Percentiles rank a stretch among this genome's conserved stretches.
Evolutionary conservation across 108 stramenopile species (phyloP).

Genomic region (Pseudonitzschia multistriata): DNA sequence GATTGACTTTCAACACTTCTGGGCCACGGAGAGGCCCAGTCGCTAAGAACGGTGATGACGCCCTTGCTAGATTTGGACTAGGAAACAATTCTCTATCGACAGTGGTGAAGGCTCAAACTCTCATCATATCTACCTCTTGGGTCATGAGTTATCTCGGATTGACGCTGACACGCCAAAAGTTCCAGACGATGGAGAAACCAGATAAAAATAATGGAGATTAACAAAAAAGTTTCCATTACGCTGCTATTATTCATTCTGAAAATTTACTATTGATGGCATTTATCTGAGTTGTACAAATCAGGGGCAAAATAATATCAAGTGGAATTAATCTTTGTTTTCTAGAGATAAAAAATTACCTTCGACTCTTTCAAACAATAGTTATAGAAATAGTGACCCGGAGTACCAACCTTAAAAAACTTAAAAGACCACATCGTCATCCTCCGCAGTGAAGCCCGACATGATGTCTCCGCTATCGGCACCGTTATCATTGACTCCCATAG

Average conservation of each 20-base stretch:
- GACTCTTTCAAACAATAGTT: background rate
- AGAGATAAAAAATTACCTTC: background rate
- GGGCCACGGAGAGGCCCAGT: constrained; percentile 81
- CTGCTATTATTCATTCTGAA: background rate
- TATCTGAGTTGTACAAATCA: too few species aligned
- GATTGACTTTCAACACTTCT: constrained; percentile 61
- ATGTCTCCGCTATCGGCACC: constrained; percentile 66
- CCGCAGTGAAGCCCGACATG: constrained; percentile 75
- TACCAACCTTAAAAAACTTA: constrained; percentile 40
- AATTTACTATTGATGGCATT: too few species aligned
- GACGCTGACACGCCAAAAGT: constrained; percentile 67
- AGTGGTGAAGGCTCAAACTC: constrained; percentile 59
- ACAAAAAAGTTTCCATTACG: background rate
- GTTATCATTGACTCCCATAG: constrained; percentile 19
- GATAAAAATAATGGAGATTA: background rate
- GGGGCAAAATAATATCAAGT: too few species aligned
- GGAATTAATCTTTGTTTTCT: too few species aligned
- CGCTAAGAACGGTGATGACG: constrained; percentile 74
- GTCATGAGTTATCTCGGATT: constrained; percentile 71
- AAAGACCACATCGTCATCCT: constrained; percentile 85
- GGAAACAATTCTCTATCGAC: constrained; percentile 48
- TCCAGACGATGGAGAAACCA: constrained; percentile 51
- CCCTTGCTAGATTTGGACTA: constrained; percentile 74
- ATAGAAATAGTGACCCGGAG: background rate
- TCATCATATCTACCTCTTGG: constrained; percentile 69